Conservation (phyloP, 2,329 filamentous ascomycete species). For the Phialocephala sp. region DNA sequence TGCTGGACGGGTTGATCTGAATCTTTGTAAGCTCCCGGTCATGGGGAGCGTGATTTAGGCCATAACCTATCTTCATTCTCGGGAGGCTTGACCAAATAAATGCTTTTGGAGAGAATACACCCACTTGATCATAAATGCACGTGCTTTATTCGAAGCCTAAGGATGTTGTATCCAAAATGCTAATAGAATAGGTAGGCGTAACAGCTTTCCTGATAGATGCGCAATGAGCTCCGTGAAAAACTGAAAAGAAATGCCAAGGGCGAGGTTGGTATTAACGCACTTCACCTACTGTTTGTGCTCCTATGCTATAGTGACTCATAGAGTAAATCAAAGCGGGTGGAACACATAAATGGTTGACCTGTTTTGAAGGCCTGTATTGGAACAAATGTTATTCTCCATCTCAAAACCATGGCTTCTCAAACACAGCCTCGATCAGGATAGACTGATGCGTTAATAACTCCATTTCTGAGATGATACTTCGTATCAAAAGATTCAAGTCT, state of each 20-base stretch:
- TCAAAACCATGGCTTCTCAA: not conserved
- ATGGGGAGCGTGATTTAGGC: too few species aligned
- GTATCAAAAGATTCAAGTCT: constrained; percentile 12
- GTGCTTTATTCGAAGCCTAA: too few species aligned
- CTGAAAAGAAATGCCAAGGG: not conserved
- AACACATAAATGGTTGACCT: not conserved
- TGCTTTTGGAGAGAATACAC: too few species aligned
- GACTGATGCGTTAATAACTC: not conserved
- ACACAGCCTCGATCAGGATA: not conserved
- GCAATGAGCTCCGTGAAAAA: not conserved
- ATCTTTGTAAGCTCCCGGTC: too few species aligned
- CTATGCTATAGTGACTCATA: not conserved
- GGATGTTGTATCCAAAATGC: too few species aligned
- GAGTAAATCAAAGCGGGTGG: not conserved
- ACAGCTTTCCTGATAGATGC: not conserved
- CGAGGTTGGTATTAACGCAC: not conserved
- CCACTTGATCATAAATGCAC: too few species aligned
- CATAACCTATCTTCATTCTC: too few species aligned
- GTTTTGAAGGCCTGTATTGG: too few species aligned
- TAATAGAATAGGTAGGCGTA: too few species aligned
- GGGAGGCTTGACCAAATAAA: too few species aligned
- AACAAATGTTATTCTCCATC: not conserved
- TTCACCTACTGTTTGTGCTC: not conserved
- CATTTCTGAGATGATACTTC: not conserved
- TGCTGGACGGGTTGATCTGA: too few species aligned